Conservation (phyloP, 2,329 filamentous ascomycete species). For the Talaromyces sp. region DNA sequence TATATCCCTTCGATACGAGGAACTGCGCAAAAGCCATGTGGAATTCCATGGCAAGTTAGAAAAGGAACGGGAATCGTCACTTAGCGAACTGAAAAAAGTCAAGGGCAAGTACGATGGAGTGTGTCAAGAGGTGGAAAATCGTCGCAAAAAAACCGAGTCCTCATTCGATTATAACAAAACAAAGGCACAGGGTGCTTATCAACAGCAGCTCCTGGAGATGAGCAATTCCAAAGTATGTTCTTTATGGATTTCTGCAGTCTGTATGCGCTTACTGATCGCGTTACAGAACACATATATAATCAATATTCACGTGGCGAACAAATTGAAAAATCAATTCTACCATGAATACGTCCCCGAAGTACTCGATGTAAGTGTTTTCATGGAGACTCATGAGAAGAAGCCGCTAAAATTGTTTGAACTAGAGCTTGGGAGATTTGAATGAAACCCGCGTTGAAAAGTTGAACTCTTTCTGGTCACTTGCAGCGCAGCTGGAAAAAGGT, state of each 20-base stretch:
- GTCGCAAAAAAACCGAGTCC: slow-evolving; percentile 89
- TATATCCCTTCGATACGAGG: slow-evolving; percentile 72
- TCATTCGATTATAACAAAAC: slow-evolving; percentile 80
- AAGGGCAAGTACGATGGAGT: slow-evolving; percentile 90
- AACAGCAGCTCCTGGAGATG: slow-evolving; percentile 91
- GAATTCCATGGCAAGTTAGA: slow-evolving; percentile 87
- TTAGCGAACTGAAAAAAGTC: slow-evolving; percentile 78
- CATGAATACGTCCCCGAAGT: slow-evolving; percentile 94
- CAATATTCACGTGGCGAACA: slow-evolving; percentile 92
- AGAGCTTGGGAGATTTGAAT: slow-evolving; percentile 79
- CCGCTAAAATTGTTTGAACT: background rate
- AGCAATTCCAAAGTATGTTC: slow-evolving; percentile 72
- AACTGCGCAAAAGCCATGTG: slow-evolving; percentile 81
- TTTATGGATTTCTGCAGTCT: background rate
- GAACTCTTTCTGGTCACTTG: slow-evolving; percentile 79
- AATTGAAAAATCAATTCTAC: slow-evolving; percentile 95
- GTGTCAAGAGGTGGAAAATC: slow-evolving; percentile 91
- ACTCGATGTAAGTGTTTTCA: slow-evolving; percentile 61
- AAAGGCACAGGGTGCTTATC: slow-evolving; percentile 86
- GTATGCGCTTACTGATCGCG: background rate
- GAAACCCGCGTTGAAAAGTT: slow-evolving; percentile 81
- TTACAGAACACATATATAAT: slow-evolving; percentile 86
- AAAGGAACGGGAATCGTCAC: slow-evolving; percentile 78
- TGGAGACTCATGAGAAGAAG: background rate
- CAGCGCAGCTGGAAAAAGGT: slow-evolving; percentile 72